Evolutionary conservation across 371 early-diverging fungal species (phyloP).

Genomic region (Syncephalastrum sp.): DNA sequence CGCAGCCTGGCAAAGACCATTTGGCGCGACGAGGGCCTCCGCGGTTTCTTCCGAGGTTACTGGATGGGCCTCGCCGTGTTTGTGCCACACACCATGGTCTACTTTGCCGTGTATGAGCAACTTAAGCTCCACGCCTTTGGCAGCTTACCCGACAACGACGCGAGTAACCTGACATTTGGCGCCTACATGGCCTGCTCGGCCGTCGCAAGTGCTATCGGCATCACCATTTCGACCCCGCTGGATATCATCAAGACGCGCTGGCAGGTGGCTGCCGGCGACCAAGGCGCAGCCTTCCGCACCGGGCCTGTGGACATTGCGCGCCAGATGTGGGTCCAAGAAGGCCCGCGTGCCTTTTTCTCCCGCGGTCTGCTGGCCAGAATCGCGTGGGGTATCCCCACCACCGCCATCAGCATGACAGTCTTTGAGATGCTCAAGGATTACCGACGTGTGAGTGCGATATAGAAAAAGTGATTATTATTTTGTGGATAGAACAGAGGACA

Average conservation of each 20-base stretch:
- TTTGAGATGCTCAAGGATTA: constrained; percentile 72
- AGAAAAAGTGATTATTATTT: not conserved
- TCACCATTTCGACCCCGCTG: constrained; percentile 61
- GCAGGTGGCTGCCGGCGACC: constrained; percentile 60
- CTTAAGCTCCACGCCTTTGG: constrained; percentile 42
- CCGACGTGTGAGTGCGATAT: constrained; percentile 1
- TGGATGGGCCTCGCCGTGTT: constrained; percentile 71
- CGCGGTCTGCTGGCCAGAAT: constrained; percentile 66
- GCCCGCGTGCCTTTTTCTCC: constrained; percentile 60
- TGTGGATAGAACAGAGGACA: not conserved
- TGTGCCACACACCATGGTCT: constrained; percentile 66
- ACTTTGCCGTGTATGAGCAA: constrained; percentile 79
- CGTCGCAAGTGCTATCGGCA: constrained; percentile 59
- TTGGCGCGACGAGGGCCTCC: constrained; percentile 55
- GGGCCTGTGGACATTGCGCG: constrained; percentile 41
- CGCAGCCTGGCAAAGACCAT: constrained; percentile 31
- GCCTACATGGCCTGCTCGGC: constrained; percentile 62
- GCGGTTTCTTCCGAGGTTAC: constrained; percentile 77
- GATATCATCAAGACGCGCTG: constrained; percentile 86
- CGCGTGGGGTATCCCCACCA: constrained; percentile 70
- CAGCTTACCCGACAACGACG: constrained; percentile 3
- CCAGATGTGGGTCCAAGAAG: constrained; percentile 64
- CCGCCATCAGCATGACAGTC: constrained; percentile 71
- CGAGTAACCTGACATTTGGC: constrained; percentile 35
- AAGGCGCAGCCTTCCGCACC: constrained; percentile 28